Percentiles rank a stretch among this genome's conserved stretches.
phyloP scores from a whole-genome alignment of 495 filamentous ascomycete genomes.

The Neurospora sp. region DNA sequence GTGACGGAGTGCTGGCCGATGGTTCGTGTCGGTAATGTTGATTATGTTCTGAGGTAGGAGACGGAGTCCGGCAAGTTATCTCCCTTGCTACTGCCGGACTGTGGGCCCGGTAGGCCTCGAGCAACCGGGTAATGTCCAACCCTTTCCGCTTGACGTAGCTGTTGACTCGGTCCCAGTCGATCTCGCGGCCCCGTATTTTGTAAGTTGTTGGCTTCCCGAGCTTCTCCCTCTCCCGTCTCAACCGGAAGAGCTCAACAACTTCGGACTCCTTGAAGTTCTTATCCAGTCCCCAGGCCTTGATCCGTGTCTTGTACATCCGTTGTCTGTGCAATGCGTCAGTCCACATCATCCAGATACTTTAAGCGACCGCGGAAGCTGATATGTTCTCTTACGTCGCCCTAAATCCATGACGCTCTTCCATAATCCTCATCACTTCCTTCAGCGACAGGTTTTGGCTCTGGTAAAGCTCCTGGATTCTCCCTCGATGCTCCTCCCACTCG shows the following conservation, averaged over 20 bases:
- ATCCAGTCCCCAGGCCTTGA: slow-evolving; percentile 25
- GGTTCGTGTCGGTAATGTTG: neutral
- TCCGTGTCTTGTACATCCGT: slow-evolving; percentile 30
- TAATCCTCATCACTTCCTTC: slow-evolving; percentile 26
- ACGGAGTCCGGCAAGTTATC: slow-evolving; percentile 11
- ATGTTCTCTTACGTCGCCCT: slow-evolving; percentile 21
- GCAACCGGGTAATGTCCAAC: slow-evolving; percentile 9
- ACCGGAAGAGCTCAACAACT: slow-evolving; percentile 18
- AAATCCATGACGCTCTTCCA: slow-evolving; percentile 24
- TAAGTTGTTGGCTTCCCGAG: slow-evolving; percentile 18
- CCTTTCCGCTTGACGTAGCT: slow-evolving; percentile 23
- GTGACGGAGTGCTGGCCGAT: neutral
- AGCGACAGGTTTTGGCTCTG: slow-evolving; percentile 22
- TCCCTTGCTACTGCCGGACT: slow-evolving; percentile 5
- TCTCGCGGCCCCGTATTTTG: slow-evolving; percentile 18
- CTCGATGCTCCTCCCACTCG: slow-evolving; percentile 12
- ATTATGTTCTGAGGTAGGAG: slow-evolving; percentile 1
- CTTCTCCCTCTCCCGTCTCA: slow-evolving; percentile 17
- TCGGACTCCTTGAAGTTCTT: slow-evolving; percentile 29
- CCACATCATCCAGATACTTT: neutral
- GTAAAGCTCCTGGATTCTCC: slow-evolving; percentile 26
- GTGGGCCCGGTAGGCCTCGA: slow-evolving; percentile 1
- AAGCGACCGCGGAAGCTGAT: slow-evolving; percentile 3
- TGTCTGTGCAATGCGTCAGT: slow-evolving; percentile 6
- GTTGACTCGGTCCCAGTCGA: slow-evolving; percentile 19